These are phyloP conservation scores for Spirogloea muscicola DNA, from an alignment of 139 green algal species.

Conservation along the genomic window DNA sequence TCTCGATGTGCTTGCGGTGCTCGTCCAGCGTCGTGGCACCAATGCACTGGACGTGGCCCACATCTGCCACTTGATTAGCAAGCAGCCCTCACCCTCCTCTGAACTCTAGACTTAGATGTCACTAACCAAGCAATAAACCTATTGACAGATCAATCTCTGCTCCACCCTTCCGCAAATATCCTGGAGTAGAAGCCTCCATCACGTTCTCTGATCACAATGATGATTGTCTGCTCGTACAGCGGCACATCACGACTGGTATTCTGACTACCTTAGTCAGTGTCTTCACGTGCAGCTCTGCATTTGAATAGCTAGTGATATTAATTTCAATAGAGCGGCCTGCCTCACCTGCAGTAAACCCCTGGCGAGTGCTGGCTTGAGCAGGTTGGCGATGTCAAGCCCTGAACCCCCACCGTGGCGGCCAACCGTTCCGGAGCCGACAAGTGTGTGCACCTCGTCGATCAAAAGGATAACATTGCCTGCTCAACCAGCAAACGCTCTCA, in stretches of 20 bases:
- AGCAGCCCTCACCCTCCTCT: too few species aligned
- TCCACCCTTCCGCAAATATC: neutral
- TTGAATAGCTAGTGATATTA: neutral
- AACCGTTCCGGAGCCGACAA: conserved; percentile 62
- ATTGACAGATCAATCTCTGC: neutral
- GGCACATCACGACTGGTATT: neutral
- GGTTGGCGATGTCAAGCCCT: conserved; percentile 70
- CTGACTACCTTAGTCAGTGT: too few species aligned
- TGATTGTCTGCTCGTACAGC: neutral
- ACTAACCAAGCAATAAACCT: neutral
- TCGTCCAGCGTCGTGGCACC: conserved; percentile 82
- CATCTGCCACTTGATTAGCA: neutral
- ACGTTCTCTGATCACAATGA: neutral
- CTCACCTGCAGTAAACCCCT: conserved; percentile 39
- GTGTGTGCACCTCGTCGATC: conserved; percentile 56
- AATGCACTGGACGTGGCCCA: conserved; percentile 53
- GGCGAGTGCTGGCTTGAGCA: conserved; percentile 80
- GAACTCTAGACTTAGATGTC: too few species aligned
- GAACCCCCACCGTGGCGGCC: conserved; percentile 14
- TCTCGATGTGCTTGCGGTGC: conserved; percentile 91
- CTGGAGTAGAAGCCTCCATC: neutral
- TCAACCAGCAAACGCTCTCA: neutral
- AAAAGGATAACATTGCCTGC: conserved; percentile 52
- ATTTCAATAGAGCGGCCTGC: neutral
- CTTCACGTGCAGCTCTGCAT: too few species aligned